Evolutionary conservation across 2,329 filamentous ascomycete genomes (phyloP).

Genomic region (Lasiodiplodia gonubiensis): DNA sequence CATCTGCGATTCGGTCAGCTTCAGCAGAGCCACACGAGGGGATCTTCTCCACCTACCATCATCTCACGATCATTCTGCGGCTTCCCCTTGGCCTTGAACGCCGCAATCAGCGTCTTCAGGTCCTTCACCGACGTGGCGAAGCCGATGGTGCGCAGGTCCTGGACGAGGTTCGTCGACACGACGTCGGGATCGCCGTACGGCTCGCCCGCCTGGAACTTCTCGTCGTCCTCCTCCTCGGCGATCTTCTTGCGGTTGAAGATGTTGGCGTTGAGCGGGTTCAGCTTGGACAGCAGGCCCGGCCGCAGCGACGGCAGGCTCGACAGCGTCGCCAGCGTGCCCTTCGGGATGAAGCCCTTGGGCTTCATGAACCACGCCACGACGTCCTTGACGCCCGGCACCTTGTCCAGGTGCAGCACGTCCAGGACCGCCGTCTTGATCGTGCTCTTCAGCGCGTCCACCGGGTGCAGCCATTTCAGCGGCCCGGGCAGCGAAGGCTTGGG

Average conservation of each 20-base stretch:
- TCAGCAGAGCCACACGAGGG: background rate
- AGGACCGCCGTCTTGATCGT: background rate
- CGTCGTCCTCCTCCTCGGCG: background rate
- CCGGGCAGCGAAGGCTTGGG: background rate
- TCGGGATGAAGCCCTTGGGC: background rate
- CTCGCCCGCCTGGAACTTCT: slow-evolving; percentile 22
- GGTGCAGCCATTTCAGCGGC: background rate
- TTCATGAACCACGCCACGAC: background rate
- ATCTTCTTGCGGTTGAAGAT: background rate
- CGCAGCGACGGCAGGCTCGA: background rate
- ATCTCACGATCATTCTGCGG: slow-evolving; percentile 16
- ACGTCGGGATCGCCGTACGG: slow-evolving; percentile 6
- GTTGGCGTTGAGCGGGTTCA: background rate
- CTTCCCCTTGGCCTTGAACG: slow-evolving; percentile 10
- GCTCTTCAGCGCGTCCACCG: background rate
- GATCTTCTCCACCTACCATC: background rate
- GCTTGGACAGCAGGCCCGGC: background rate
- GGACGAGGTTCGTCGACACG: slow-evolving; percentile 1
- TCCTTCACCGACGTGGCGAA: background rate
- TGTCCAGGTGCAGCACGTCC: background rate
- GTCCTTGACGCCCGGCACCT: background rate
- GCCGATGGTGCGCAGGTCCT: slow-evolving; percentile 8
- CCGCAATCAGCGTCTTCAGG: slow-evolving; percentile 13
- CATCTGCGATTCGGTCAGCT: background rate
- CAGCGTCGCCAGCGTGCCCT: slow-evolving; percentile 5